Percentiles rank a stretch among this genome's conserved stretches.
These are phyloP conservation scores for Haplographium delicatum DNA, from an alignment of 495 filamentous ascomycete species.

Conservation along the genomic window DNA sequence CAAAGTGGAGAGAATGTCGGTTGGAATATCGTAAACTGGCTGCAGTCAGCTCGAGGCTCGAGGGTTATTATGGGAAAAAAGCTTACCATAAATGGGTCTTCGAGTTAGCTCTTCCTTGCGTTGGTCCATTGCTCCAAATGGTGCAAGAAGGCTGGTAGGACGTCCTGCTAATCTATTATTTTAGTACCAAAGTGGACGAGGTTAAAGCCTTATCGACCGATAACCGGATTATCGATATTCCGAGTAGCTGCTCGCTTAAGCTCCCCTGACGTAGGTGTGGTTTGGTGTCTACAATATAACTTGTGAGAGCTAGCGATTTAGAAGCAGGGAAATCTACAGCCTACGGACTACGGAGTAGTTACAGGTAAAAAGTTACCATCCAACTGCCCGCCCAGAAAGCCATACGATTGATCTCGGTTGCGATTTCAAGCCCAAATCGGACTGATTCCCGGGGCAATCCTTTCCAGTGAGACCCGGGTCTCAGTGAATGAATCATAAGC, in stretches of 20 bases:
- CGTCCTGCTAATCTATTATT: not conserved
- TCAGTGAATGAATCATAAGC: too few relatives aligned
- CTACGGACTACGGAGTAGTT: too few relatives aligned
- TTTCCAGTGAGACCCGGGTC: too few relatives aligned
- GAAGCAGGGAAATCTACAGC: too few relatives aligned
- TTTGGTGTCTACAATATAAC: too few relatives aligned
- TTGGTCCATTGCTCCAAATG: conserved; percentile 23
- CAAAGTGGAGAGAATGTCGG: conserved; percentile 68
- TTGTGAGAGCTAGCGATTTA: too few relatives aligned
- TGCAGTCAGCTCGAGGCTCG: conserved; percentile 13
- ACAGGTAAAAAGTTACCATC: too few relatives aligned
- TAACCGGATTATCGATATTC: conserved; percentile 3
- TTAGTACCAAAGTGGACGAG: not conserved
- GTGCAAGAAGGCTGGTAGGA: not conserved
- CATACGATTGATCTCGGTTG: too few relatives aligned
- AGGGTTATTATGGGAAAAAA: not conserved
- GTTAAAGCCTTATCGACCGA: conserved; percentile 8
- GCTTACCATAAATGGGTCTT: conserved; percentile 59
- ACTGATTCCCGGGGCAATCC: too few relatives aligned
- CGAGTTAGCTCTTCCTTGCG: conserved; percentile 51
- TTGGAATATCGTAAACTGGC: conserved; percentile 80
- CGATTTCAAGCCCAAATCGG: too few relatives aligned
- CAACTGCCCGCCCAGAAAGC: too few relatives aligned
- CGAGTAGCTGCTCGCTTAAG: not conserved
- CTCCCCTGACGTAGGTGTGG: conserved; percentile 5